Percentiles rank a stretch among this genome's conserved stretches.
Evolutionary conservation across 345 rosid genomes (phyloP).

Genomic region (Salix dunnii): DNA sequence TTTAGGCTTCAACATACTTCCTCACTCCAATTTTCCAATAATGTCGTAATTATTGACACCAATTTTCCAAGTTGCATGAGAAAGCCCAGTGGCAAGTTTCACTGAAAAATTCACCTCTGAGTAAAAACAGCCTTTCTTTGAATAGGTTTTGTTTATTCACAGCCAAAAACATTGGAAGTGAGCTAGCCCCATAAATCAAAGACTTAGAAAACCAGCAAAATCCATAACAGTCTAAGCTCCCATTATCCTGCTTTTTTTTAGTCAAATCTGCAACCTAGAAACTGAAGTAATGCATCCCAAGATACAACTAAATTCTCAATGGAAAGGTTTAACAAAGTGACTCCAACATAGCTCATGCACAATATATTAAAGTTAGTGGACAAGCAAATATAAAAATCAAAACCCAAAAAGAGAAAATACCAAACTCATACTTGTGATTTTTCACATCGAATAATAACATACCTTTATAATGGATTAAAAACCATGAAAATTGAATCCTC

Average conservation of each 20-base stretch:
- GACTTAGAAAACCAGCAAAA: conserved; percentile 24
- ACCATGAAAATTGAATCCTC: too few species aligned
- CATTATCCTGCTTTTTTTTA: conserved; percentile 29
- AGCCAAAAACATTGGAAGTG: conserved; percentile 20
- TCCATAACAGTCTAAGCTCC: conserved; percentile 34
- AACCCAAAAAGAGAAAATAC: background rate
- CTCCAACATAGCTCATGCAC: background rate
- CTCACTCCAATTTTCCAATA: conserved; percentile 1
- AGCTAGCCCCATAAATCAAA: conserved; percentile 18
- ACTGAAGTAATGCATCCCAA: conserved; percentile 42
- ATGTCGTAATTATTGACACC: background rate
- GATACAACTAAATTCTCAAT: conserved; percentile 19
- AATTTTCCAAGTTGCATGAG: background rate
- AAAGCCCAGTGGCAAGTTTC: conserved; percentile 1
- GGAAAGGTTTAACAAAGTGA: background rate
- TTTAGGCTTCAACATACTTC: background rate
- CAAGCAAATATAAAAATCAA: background rate
- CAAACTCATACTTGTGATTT: background rate
- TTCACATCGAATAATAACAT: too few species aligned
- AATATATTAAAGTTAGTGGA: conserved; percentile 2
- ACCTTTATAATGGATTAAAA: too few species aligned
- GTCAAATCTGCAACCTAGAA: conserved; percentile 41
- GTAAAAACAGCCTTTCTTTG: too few species aligned
- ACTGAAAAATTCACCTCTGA: background rate
- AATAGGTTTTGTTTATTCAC: background rate